phyloP scores from a whole-genome alignment of 2,329 filamentous ascomycete species.

The Colletotrichum phormii region DNA sequence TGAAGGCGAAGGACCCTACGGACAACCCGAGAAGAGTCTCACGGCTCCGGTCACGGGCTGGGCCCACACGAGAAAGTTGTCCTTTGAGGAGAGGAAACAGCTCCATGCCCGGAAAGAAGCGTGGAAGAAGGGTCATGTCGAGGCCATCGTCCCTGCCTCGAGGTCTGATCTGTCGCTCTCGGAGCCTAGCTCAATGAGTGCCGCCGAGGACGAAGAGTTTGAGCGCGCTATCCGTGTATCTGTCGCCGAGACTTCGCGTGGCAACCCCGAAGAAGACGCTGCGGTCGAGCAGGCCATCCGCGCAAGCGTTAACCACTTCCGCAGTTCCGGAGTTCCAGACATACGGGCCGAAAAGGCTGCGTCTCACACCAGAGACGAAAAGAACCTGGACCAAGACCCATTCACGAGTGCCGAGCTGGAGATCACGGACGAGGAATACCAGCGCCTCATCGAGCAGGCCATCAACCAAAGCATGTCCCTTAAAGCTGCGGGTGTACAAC shows the following conservation, averaged over 20 bases:
- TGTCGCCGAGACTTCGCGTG: slow-evolving; percentile 76
- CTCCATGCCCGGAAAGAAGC: slow-evolving; percentile 60
- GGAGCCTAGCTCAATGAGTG: slow-evolving; percentile 21
- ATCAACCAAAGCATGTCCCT: slow-evolving; percentile 62
- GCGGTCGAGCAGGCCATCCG: slow-evolving; percentile 80
- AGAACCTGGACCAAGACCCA: slow-evolving; percentile 33
- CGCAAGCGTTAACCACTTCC: slow-evolving; percentile 73
- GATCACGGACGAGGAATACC: slow-evolving; percentile 69
- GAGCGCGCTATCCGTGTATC: slow-evolving; percentile 79
- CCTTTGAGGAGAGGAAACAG: slow-evolving; percentile 63
- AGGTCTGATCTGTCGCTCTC: slow-evolving; percentile 38
- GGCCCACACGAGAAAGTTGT: slow-evolving; percentile 59
- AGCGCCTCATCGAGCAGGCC: slow-evolving; percentile 66
- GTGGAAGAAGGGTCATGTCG: slow-evolving; percentile 51
- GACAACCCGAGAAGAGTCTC: slow-evolving; percentile 7
- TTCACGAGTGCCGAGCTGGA: slow-evolving; percentile 45
- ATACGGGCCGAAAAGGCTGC: neutral
- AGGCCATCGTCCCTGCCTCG: slow-evolving; percentile 35
- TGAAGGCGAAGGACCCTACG: slow-evolving; percentile 38
- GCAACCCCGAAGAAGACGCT: slow-evolving; percentile 76
- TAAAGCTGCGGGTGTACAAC: slow-evolving; percentile 38
- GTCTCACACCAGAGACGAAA: slow-evolving; percentile 16
- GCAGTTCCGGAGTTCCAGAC: slow-evolving; percentile 39
- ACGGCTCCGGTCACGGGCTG: slow-evolving; percentile 57
- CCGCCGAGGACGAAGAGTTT: slow-evolving; percentile 67